Conservation (phyloP, 371 early-diverging fungal species). For the Circinella minor region DNA sequence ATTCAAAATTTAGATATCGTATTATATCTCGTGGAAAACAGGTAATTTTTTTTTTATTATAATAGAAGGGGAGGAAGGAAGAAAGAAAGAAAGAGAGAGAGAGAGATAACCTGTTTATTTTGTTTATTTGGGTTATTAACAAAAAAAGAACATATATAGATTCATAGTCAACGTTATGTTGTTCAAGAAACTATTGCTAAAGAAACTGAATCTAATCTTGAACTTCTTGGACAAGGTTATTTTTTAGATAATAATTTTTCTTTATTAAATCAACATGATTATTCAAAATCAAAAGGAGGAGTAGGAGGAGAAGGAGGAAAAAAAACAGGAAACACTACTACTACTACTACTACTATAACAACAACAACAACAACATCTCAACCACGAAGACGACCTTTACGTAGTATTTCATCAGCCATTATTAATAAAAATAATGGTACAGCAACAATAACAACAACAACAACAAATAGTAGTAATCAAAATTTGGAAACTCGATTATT, state of each 20-base stretch:
- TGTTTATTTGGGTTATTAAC: too few relatives aligned
- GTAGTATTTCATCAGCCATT: conserved; percentile 24
- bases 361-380: conserved; percentile 1
- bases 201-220: conserved; percentile 31
- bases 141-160: not conserved
- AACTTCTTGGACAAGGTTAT: conserved; percentile 26
- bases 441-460: conserved; percentile 12
- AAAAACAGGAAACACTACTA: too few relatives aligned
- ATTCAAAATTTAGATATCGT: conserved; percentile 3
- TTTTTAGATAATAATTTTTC: conserved; percentile 15
- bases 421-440: conserved; percentile 12
- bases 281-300: too few relatives aligned
- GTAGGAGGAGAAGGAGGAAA: too few relatives aligned
- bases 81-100: not conserved
- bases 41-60: not conserved
- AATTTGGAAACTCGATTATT: conserved; percentile 13
- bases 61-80: not conserved
- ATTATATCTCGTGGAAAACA: conserved; percentile 4
- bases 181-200: conserved; percentile 37
- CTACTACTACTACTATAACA: not conserved
- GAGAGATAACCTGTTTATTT: not conserved
- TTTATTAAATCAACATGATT: too few relatives aligned
- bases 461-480: not conserved
- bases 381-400: conserved; percentile 22
- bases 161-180: conserved; percentile 21